A percentile compares a stretch with the other conserved stretches of the same genome.
Conservation (phyloP, 257 asterid species). For the Oldenlandia corymbosa region DNA sequence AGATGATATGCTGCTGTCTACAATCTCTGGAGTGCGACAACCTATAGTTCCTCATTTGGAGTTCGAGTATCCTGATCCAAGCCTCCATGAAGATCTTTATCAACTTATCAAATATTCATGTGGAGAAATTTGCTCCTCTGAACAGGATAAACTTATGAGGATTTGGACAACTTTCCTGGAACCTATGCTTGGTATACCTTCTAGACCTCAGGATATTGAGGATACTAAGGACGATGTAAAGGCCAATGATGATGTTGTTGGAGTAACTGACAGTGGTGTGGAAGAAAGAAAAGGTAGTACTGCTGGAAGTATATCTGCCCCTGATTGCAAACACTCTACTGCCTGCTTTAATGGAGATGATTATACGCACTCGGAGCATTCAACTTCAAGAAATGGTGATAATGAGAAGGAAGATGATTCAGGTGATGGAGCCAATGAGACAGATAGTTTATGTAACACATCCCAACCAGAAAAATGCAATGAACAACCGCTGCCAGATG, state of each 20-base stretch:
- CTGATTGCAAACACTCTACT: constrained; percentile 31
- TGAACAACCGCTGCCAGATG: constrained; percentile 29
- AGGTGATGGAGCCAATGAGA: constrained; percentile 25
- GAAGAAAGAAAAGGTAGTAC: constrained; percentile 36
- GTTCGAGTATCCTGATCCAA: constrained; percentile 63
- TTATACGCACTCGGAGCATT: constrained; percentile 26
- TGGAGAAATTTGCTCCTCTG: constrained; percentile 73
- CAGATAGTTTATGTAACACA: constrained; percentile 21
- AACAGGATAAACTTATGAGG: constrained; percentile 71
- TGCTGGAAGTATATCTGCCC: constrained; percentile 27
- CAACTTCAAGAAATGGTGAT: constrained; percentile 34
- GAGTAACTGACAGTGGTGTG: constrained; percentile 19
- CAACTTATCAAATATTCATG: constrained; percentile 73
- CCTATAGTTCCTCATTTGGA: constrained; percentile 58
- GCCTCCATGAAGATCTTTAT: constrained; percentile 75
- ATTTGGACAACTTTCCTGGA: constrained; percentile 80
- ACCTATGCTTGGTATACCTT: constrained; percentile 60
- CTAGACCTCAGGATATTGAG: constrained; percentile 33
- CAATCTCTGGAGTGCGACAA: constrained; percentile 58
- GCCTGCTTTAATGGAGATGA: constrained; percentile 29
- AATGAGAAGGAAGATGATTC: constrained; percentile 28
- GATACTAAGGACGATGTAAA: constrained; percentile 32
- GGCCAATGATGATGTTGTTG: constrained; percentile 24
- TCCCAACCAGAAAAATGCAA: constrained; percentile 36
- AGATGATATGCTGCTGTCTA: constrained; percentile 52